Percentiles rank a stretch among this genome's conserved stretches.
These are phyloP conservation scores for Boletus edulis DNA, from an alignment of 768 basidiomycete genomes.

Conservation along the genomic window DNA sequence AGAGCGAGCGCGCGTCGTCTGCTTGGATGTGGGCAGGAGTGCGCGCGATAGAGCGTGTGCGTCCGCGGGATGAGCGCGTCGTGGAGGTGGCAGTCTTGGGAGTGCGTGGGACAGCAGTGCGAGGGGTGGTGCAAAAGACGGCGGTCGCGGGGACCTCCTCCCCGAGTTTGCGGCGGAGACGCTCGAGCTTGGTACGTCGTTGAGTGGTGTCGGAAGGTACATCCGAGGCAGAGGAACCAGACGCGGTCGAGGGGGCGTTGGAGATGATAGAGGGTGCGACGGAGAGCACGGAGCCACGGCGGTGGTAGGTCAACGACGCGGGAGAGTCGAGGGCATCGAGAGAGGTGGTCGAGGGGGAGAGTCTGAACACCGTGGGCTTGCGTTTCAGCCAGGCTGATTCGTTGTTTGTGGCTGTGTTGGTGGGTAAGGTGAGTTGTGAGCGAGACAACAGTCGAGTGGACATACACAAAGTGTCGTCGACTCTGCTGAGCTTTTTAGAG, in stretches of 20 bases:
- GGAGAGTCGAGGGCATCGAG: neutral
- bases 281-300: slow-evolving; percentile 22
- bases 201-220: slow-evolving; percentile 37
- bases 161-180: slow-evolving; percentile 59
- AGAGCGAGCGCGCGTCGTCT: slow-evolving; percentile 22
- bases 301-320: neutral
- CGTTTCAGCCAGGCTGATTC: slow-evolving; percentile 23
- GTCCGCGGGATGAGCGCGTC: neutral
- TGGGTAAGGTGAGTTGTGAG: no score
- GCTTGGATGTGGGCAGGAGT: neutral
- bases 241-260: slow-evolving; percentile 12
- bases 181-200: slow-evolving; percentile 61
- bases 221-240: slow-evolving; percentile 24
- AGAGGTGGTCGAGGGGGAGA: slow-evolving; percentile 2
- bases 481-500: slow-evolving; percentile 56
- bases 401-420: neutral
- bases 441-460: no score
- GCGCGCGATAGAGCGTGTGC: slow-evolving; percentile 3
- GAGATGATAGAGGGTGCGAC: slow-evolving; percentile 18
- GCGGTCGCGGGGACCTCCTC: slow-evolving; percentile 59
- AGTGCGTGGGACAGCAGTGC: slow-evolving; percentile 9
- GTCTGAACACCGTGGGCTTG: slow-evolving; percentile 28
- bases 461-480: neutral
- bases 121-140: slow-evolving; percentile 45
- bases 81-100: neutral